These are phyloP conservation scores for Hondaea fermentalgiana DNA, from an alignment of 108 stramenopile genomes.

Conservation along the genomic window DNA sequence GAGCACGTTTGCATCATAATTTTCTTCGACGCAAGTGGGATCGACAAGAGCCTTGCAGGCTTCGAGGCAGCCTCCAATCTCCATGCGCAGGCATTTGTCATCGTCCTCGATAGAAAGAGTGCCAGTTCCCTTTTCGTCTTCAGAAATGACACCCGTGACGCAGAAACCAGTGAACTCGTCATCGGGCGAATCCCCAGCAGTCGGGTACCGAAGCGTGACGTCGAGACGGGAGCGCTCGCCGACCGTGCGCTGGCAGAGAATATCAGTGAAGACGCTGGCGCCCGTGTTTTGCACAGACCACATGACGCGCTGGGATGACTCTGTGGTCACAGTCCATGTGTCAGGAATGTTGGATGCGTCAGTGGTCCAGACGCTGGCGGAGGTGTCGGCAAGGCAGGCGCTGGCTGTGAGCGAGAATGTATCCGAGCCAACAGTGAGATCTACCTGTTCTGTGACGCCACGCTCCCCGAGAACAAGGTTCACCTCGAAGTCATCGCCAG, in stretches of 20 bases:
- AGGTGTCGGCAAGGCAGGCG: not conserved
- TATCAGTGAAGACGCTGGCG: not conserved
- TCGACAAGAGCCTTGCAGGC: slow-evolving; percentile 5
- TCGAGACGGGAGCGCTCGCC: not conserved
- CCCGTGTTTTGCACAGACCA: not conserved
- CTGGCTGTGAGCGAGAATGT: not conserved
- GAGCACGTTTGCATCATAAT: not conserved
- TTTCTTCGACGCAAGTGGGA: not conserved
- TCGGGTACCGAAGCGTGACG: not conserved
- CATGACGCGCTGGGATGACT: not conserved
- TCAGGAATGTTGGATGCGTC: not conserved
- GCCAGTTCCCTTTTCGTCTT: not conserved
- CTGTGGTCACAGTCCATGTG: not conserved
- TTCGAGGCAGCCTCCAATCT: not conserved
- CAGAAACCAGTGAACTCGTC: not conserved
- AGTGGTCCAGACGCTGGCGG: not conserved
- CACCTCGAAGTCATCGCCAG: not conserved
- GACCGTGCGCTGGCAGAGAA: not conserved
- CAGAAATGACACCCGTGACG: not conserved
- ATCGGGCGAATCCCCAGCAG: no score
- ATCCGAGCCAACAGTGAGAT: not conserved
- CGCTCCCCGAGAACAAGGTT: not conserved
- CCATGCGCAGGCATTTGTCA: not conserved
- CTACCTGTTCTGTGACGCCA: not conserved
- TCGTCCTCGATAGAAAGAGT: not conserved